Base-by-base conservation (phyloP, 306 rosid genomes). In the Glycyrrhiza uralensis region DNA sequence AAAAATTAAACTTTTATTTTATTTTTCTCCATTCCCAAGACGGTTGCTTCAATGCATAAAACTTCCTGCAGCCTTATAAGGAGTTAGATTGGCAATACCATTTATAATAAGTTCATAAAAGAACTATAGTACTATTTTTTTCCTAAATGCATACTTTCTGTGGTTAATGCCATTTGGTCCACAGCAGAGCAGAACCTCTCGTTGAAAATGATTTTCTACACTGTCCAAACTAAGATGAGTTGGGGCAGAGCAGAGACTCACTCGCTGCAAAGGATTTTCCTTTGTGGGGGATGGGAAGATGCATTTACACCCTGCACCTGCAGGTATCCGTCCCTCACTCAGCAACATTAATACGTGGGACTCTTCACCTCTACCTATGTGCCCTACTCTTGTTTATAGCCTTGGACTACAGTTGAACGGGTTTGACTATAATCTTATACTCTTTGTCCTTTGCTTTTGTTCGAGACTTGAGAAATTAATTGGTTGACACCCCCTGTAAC, bases 291-390 rank as follows among this genome's bases (percentile, higher is more conserved):
- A 44, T 39, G 38, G 55, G 29, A 61, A 46, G 32, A 72, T 46
- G 83, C 83, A 84, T 80, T 84, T 69, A 81, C 50, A 67, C 56
- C 77, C 44, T 69, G 80, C 75, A 32, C 13, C 65, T 75, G 73
- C 76, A 79, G 64, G 71, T 63, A 62, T 9, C 52, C 56, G 59
- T 77, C 71, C 83, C 28, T 62, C 65, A 71, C 32, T 10, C 9
- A 9, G 2, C 8, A 1, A 1, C 80, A 77, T 56, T 77, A 80
- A 77, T 64, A 63, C n/a, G 52, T 55, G 77, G 69, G 66, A 51
- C 55, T 36, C 64, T 39, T 54, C 52, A 68, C 50, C 62, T 33
- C 39, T 30, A 39, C 64, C 82, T 76, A 39, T 47, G 65, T 8
- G 1, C 50, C 6, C 61, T 49, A 36, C 7, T 7, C 61, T 15